These are phyloP conservation scores for Trypanosoma vivax DNA, from an alignment of 208 protist species.

Conservation along the genomic window DNA sequence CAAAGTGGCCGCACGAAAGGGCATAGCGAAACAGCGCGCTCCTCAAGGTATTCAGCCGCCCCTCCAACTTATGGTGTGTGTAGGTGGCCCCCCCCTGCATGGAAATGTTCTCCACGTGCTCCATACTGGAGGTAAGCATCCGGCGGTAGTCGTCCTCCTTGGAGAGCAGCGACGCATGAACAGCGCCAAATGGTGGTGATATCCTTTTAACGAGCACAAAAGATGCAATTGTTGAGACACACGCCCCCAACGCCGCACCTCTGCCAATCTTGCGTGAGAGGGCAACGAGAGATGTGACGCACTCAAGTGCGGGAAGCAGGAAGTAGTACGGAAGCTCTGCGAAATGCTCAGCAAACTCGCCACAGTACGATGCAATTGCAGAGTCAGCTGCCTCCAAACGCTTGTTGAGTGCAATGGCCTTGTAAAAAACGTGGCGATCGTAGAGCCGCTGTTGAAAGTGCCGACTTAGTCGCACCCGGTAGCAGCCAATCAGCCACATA, in stretches of 20 bases:
- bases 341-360: slow-evolving; percentile 87
- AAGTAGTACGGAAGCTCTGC: slow-evolving; percentile 88
- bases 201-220: slow-evolving; percentile 53
- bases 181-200: slow-evolving; percentile 66
- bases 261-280: slow-evolving; percentile 56
- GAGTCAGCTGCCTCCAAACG: slow-evolving; percentile 67
- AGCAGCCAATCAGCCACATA: slow-evolving; percentile 74
- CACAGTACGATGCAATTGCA: slow-evolving; percentile 79
- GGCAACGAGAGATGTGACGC: slow-evolving; percentile 42
- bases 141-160: slow-evolving; percentile 75
- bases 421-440: slow-evolving; percentile 74
- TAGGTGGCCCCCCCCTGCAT: slow-evolving; percentile 65
- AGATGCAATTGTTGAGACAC: slow-evolving; percentile 33
- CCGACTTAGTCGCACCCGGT: slow-evolving; percentile 68
- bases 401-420: slow-evolving; percentile 68
- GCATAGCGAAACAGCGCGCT: slow-evolving; percentile 67
- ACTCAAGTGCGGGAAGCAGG: slow-evolving; percentile 61
- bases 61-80: slow-evolving; percentile 51
- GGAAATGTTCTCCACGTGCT: slow-evolving; percentile 78
- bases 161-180: slow-evolving; percentile 62
- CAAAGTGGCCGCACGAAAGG: slow-evolving; percentile 69
- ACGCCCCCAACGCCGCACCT: slow-evolving; percentile 35
- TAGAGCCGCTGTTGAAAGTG: slow-evolving; percentile 79
- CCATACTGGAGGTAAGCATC: slow-evolving; percentile 61
- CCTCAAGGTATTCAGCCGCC: slow-evolving; percentile 51